Conservation (phyloP, 2,329 filamentous ascomycete genomes). For the Coleophoma crateriformis region DNA sequence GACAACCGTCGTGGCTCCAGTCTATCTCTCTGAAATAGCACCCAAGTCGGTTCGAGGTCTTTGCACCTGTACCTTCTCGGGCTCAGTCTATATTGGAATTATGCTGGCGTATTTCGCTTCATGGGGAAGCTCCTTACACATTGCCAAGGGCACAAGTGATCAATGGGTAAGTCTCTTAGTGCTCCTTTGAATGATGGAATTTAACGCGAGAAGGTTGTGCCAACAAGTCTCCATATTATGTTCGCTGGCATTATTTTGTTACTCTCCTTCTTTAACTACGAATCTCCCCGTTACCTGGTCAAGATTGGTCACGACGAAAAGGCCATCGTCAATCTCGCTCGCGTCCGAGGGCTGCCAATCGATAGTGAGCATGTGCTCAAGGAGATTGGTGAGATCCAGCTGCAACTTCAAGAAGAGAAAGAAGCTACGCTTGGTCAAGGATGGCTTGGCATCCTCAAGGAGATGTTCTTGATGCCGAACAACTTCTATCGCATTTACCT, state of each 20-base stretch:
- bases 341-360: slow-evolving; percentile 51
- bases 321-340: slow-evolving; percentile 49
- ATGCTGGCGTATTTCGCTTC: slow-evolving; percentile 76
- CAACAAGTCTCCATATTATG: slow-evolving; percentile 71
- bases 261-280: slow-evolving; percentile 62
- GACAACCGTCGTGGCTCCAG: slow-evolving; percentile 61
- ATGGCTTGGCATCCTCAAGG: slow-evolving; percentile 60
- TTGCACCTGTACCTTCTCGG: slow-evolving; percentile 66
- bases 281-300: slow-evolving; percentile 67
- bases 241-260: slow-evolving; percentile 68
- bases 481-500: slow-evolving; percentile 73
- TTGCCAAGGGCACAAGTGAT: slow-evolving; percentile 38
- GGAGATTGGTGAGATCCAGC: slow-evolving; percentile 60
- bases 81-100: slow-evolving; percentile 71
- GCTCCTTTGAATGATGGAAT: slow-evolving; percentile 1
- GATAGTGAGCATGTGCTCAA: slow-evolving; percentile 56
- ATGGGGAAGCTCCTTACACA: slow-evolving; percentile 50
- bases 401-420: slow-evolving; percentile 62
- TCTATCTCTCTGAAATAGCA: slow-evolving; percentile 69
- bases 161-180: slow-evolving; percentile 36
- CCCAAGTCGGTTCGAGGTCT: slow-evolving; percentile 66
- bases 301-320: slow-evolving; percentile 54
- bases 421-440: slow-evolving; percentile 64
- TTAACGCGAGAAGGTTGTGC: slow-evolving; percentile 50
- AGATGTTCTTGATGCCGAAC: slow-evolving; percentile 60